phyloP scores from a whole-genome alignment of 805 yeast species.

The Starmerella riodocensis region DNA sequence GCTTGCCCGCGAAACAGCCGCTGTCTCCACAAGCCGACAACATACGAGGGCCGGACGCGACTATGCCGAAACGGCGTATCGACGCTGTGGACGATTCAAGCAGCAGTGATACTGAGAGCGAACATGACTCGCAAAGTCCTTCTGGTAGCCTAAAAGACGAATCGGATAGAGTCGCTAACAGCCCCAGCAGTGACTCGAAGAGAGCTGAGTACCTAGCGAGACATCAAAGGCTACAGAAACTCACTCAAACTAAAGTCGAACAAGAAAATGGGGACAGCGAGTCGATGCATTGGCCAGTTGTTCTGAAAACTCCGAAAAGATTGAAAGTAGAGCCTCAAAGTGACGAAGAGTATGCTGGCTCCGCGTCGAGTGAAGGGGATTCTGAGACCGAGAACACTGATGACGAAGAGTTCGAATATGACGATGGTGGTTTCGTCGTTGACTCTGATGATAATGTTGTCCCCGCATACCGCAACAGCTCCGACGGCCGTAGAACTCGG shows the following conservation, averaged over 20 bases:
- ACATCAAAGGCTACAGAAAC: not conserved
- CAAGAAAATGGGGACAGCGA: constrained; percentile 2
- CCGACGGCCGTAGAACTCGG: not conserved
- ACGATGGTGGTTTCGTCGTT: constrained; percentile 20
- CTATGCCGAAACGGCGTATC: too few species aligned
- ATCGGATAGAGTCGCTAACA: too few species aligned
- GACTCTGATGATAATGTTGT: constrained; percentile 19
- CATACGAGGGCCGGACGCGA: too few species aligned
- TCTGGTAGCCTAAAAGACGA: too few species aligned
- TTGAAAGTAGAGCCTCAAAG: not conserved
- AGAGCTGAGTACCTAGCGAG: too few species aligned
- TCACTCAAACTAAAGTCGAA: not conserved
- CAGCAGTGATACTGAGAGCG: too few species aligned
- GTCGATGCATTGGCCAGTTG: constrained; percentile 8
- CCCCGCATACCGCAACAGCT: not conserved
- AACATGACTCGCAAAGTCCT: too few species aligned
- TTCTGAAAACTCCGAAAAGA: constrained; percentile 3
- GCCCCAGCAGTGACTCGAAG: too few species aligned
- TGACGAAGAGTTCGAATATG: constrained; percentile 14
- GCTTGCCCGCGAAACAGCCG: too few species aligned
- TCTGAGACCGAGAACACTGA: constrained; percentile 1
- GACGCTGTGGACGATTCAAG: too few species aligned
- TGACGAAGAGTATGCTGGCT: constrained; percentile 10
- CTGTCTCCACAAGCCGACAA: too few species aligned
- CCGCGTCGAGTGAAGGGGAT: constrained; percentile 1